Base-by-base conservation (phyloP, 805 yeast species). In the Phaffomyces thermotolerans region DNA sequence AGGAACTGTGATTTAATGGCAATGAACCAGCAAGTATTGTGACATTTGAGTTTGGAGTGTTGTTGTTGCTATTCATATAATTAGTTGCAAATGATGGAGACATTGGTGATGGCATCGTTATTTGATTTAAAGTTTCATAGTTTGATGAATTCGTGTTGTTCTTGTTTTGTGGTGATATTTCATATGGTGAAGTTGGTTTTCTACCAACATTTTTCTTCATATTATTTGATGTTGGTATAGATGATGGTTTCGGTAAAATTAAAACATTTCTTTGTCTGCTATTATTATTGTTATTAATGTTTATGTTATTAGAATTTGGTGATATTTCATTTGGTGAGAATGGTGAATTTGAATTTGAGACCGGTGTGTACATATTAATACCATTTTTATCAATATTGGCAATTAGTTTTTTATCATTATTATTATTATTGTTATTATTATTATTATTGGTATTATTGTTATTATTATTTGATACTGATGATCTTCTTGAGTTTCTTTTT, bases 401-500 rank as follows among this genome's bases (percentile, higher is more conserved):
- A 13, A 52, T 20, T 6, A 50, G 7, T 41, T 53, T 56, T 18
- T 40, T 32, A n/a, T 43, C 39, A 27, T 46, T 51, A 31, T 46
- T 27, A 6, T 27, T 49, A 8, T 40, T 43, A 32, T n/a, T n/a
- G n/a, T n/a, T n/a, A n/a, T 39, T 32, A n/a, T 43, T 37, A 27
- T 46, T 51, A 31, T 46, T 27, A 6, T 27, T 49, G 6, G 40
- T 41, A 33, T 40, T 32, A n/a, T 43, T 37, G 24, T 46, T 51
- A 31, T 46, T 27, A 6, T 27, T 49, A 8, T 40, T 43, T 30
- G 44, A 48, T 35, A 50, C 52, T 14, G 51, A 49, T 27, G 57
- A 51, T 32, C 60, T 54, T 46, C 63, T 59, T 15, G 64, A 57
- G 39, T 62, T 62, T 50, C 97, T 73, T 62, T 88, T 86, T 64